Percentiles rank a stretch among this genome's conserved stretches.
Conservation (phyloP, 495 filamentous ascomycete genomes). For the Neurospora sp. region DNA sequence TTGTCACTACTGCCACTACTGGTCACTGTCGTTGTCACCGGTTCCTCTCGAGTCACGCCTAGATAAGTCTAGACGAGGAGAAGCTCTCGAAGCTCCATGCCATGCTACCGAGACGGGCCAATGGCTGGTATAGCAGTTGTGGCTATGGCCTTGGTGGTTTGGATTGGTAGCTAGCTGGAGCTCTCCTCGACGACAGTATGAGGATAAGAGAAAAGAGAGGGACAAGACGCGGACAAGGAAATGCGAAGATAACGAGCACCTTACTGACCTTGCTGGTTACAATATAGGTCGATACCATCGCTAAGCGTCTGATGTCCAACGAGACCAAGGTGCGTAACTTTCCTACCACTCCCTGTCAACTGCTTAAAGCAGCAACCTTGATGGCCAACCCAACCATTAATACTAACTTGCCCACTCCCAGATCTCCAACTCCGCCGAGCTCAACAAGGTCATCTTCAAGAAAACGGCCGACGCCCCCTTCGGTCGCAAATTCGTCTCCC, state of each 20-base stretch:
- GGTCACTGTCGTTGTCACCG: background rate
- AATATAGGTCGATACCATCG: conserved; percentile 85
- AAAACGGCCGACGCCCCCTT: conserved; percentile 65
- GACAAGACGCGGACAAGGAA: background rate
- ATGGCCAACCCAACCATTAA: background rate
- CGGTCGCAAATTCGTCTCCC: conserved; percentile 76
- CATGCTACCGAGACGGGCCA: conserved; percentile 7
- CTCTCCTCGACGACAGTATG: background rate
- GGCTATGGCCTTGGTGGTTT: background rate
- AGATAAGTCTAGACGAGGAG: background rate
- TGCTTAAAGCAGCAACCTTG: background rate
- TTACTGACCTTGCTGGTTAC: conserved; percentile 12
- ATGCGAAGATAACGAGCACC: background rate
- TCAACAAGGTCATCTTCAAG: conserved; percentile 91
- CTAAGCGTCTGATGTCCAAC: conserved; percentile 99
- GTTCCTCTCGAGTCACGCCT: background rate
- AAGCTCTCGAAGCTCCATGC: background rate
- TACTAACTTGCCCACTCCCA: conserved; percentile 16
- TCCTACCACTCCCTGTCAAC: background rate
- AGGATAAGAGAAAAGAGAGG: background rate
- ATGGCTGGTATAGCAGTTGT: conserved; percentile 1
- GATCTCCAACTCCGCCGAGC: conserved; percentile 49
- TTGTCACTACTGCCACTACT: conserved; percentile 5
- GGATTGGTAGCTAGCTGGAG: background rate
- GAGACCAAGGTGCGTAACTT: conserved; percentile 51